Percentiles rank a stretch among this genome's conserved stretches.
Conservation (phyloP, 164 flowering plant species). For the Echeveria elegans region DNA sequence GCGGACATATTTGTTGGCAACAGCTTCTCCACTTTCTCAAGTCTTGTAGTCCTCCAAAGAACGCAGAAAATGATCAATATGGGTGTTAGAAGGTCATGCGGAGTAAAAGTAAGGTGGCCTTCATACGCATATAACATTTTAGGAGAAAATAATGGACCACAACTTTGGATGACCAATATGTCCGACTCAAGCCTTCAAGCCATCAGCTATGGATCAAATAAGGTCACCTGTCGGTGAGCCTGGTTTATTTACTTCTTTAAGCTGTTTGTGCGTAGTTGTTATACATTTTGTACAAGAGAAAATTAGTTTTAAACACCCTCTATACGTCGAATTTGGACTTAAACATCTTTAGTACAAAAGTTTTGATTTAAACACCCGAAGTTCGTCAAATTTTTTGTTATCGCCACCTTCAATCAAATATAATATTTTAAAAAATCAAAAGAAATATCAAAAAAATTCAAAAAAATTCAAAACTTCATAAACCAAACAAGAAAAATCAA, state of each 20-base stretch:
- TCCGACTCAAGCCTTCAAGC: neutral
- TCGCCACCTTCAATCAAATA: no score
- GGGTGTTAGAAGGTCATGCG: slow-evolving; percentile 40
- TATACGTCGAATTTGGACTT: no score
- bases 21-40: slow-evolving; percentile 93
- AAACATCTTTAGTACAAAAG: no score
- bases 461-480: no score
- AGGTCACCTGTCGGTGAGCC: neutral
- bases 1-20: slow-evolving; percentile 90
- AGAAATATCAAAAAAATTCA: no score
- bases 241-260: neutral
- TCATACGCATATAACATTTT: slow-evolving; percentile 81
- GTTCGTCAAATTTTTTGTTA: no score
- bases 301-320: no score
- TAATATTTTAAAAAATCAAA: no score
- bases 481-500: no score
- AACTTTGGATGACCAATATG: neutral
- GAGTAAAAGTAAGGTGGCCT: slow-evolving; percentile 48
- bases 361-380: no score
- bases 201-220: neutral
- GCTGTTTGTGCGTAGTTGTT: neutral
- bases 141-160: slow-evolving; percentile 23
- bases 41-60: slow-evolving; percentile 82
- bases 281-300: no score
- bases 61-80: slow-evolving; percentile 53